Percentiles rank a stretch among this genome's conserved stretches.
Conservation (phyloP, 1,284 basidiomycete species). For the Cutaneotrichosporon arboriforme region DNA sequence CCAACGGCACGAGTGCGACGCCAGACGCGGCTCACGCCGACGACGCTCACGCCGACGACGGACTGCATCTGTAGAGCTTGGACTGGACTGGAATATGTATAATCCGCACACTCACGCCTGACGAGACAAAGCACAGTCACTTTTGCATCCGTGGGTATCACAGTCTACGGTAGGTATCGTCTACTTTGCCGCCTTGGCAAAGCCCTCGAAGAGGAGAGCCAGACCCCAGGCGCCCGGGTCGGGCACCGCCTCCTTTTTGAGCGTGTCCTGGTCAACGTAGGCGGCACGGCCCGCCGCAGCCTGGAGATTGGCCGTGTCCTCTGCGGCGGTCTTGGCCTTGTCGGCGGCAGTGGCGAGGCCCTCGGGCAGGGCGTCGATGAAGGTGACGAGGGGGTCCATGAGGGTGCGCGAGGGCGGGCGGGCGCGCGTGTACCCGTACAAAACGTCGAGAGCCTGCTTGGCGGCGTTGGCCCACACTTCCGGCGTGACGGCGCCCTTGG, state of each 20-base stretch:
- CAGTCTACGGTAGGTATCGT: background rate
- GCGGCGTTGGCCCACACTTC: constrained; percentile 63
- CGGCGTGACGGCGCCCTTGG: constrained; percentile 45
- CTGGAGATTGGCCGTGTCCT: constrained; percentile 62
- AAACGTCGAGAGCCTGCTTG: constrained; percentile 58
- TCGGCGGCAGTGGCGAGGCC: constrained; percentile 56
- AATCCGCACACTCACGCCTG: too few species aligned
- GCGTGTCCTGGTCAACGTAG: constrained; percentile 69
- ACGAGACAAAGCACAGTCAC: too few species aligned
- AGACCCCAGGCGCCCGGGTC: constrained; percentile 91
- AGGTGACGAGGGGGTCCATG: constrained; percentile 83
- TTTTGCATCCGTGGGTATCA: too few species aligned
- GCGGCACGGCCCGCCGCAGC: constrained; percentile 86
- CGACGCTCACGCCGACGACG: background rate
- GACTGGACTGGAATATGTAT: too few species aligned
- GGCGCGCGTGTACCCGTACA: constrained; percentile 84
- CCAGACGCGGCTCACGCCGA: background rate
- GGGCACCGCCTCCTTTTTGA: constrained; percentile 65
- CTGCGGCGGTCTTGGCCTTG: constrained; percentile 64
- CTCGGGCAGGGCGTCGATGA: constrained; percentile 56
- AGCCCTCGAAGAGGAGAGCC: constrained; percentile 64
- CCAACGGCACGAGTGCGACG: background rate
- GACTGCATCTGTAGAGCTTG: background rate
- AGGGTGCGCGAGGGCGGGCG: constrained; percentile 84
- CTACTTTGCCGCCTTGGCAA: constrained; percentile 20